Evolutionary conservation across 2,329 filamentous ascomycete species (phyloP), one percentile per base, ranked within the genome.

Genomic region (Fusarium anthophilum): DNA sequence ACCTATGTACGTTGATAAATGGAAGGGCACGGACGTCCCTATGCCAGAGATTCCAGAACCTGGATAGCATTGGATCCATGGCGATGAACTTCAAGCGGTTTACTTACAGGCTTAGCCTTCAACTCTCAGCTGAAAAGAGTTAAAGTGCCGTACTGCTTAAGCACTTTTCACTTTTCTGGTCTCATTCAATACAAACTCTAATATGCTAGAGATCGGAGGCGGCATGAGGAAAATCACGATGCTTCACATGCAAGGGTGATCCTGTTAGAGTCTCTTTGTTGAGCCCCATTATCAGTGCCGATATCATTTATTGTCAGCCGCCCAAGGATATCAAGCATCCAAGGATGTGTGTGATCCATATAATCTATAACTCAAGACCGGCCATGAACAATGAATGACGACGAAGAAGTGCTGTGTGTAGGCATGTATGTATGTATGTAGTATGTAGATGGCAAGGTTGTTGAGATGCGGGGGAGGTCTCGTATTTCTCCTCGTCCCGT

Each of bases 321-420:
- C 39, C 38, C 54, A 44, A 32, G 54, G n/a, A 39, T 47, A 45
- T 39, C 28, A 22, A 60, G 41, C 39, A 45, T 60, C 39, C 28
- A 48, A 35, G 39, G 44, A 50, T n/a, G 28, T 20, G 47, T 30
- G 28, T 45, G 26, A 18, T 43, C 41, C 37, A 66, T 66, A 57
- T 28, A 43, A 32, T 57, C 30, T 66, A 57, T 38, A 57, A n/a
- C 56, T 38, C 35, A 43, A 32, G 64, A 37, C 54, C 38, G 32
- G 32, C 32, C 22, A 73, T 73, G 69, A 73, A 55, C 60, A 54
- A 17, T 56, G 22, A 38, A 73, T 71, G 71, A 74, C 62, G 57
- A 63, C 57, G 17, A 45, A 54, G 22, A 20, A 26, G 17, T 18
- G 13, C 22, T 50, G 28, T 47, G 14, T 39, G 22, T 15, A 43